Evolutionary conservation across 1,139 yeast genomes (phyloP).

Genomic region (Sugiyamaella pinicola): DNA sequence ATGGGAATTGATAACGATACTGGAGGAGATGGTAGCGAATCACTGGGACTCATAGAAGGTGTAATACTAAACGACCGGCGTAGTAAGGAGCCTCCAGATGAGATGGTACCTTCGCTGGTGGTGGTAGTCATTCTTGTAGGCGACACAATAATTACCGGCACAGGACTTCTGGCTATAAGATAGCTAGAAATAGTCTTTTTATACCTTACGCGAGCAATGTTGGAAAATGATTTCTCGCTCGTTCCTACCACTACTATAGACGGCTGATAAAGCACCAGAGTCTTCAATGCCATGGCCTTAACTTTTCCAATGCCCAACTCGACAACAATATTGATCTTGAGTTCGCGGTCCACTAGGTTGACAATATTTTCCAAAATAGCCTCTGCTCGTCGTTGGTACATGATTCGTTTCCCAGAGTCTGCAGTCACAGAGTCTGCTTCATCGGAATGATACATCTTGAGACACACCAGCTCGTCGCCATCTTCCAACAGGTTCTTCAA

Average conservation of each 20-base stretch:
- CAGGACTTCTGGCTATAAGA: conserved; percentile 35
- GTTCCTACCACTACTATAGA: conserved; percentile 36
- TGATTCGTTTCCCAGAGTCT: conserved; percentile 12
- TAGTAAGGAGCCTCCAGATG: conserved; percentile 8
- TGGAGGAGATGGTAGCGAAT: not conserved
- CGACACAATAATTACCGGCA: conserved; percentile 36
- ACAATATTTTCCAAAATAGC: conserved; percentile 28
- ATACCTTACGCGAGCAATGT: conserved; percentile 31
- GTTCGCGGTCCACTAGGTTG: conserved; percentile 25
- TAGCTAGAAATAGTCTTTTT: conserved; percentile 34
- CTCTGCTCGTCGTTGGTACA: conserved; percentile 33
- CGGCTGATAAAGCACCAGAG: conserved; percentile 36
- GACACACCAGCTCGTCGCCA: conserved; percentile 37
- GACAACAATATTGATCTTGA: conserved; percentile 33
- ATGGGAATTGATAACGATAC: not conserved
- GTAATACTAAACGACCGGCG: conserved; percentile 10
- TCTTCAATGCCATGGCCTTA: conserved; percentile 34
- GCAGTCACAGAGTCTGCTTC: not conserved
- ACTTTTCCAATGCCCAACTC: conserved; percentile 37
- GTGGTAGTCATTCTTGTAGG: conserved; percentile 21
- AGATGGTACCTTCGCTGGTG: conserved; percentile 1
- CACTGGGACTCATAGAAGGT: conserved; percentile 8
- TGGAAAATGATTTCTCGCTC: conserved; percentile 29
- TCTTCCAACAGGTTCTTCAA: conserved; percentile 32
- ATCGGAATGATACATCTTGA: conserved; percentile 28